phyloP scores from a whole-genome alignment of 1,284 basidiomycete species.

The Somion occarium region DNA sequence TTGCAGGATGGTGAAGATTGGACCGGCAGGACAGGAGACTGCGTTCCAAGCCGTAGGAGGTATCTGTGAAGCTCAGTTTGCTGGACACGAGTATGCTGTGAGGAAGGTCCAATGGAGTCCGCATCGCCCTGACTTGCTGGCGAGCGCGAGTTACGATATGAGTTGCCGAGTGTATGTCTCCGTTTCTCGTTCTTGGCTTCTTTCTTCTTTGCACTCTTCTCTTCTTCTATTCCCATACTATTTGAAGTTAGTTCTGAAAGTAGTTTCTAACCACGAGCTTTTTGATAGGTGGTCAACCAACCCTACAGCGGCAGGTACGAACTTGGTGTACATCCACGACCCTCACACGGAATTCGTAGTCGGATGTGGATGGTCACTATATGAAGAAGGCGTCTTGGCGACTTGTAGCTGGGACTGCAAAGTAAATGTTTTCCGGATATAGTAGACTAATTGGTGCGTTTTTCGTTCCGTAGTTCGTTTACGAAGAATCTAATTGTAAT shows the following conservation, averaged over 20 bases:
- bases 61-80: slow-evolving; percentile 58
- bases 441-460: slow-evolving; percentile 7
- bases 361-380: slow-evolving; percentile 86
- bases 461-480: too few relatives aligned
- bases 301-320: slow-evolving; percentile 46
- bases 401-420: slow-evolving; percentile 90
- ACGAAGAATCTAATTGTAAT: too few relatives aligned
- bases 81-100: slow-evolving; percentile 81
- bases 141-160: slow-evolving; percentile 94
- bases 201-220: neutral
- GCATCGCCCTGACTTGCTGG: slow-evolving; percentile 71
- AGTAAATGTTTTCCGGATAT: slow-evolving; percentile 71
- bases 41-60: slow-evolving; percentile 53
- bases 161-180: slow-evolving; percentile 79
- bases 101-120: slow-evolving; percentile 79
- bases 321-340: slow-evolving; percentile 71
- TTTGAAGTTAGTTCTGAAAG: neutral
- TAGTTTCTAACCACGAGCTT: slow-evolving; percentile 6
- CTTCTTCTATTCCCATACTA: neutral
- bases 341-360: slow-evolving; percentile 94
- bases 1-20: slow-evolving; percentile 69
- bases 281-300: slow-evolving; percentile 60
- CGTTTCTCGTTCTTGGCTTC: slow-evolving; percentile 5
- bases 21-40: slow-evolving; percentile 28
- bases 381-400: slow-evolving; percentile 80